A percentile compares a stretch with the other conserved stretches of the same genome.
These are phyloP conservation scores for Flaveria ramosissima DNA, from an alignment of 129 eudicot genomes.

Conservation along the genomic window DNA sequence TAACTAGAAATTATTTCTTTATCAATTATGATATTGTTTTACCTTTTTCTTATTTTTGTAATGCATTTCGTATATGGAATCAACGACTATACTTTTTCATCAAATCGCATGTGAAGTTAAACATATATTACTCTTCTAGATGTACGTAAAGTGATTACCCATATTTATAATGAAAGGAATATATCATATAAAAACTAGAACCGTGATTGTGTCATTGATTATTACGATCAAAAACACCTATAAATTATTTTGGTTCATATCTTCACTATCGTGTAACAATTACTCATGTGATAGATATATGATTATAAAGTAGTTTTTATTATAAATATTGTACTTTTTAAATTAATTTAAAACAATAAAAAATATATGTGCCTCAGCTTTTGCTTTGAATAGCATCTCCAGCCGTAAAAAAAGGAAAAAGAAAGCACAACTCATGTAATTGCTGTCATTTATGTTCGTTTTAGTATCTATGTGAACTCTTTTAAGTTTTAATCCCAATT, in stretches of 20 bases:
- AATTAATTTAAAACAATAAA: not conserved
- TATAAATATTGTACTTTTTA: not conserved
- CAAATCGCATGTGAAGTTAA: not conserved
- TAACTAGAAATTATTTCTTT: too few species aligned
- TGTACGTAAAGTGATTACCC: not conserved
- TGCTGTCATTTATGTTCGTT: constrained; percentile 19
- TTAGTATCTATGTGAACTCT: not conserved
- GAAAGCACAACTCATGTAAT: not conserved
- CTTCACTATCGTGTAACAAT: not conserved
- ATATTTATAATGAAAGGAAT: not conserved
- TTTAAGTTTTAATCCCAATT: not conserved
- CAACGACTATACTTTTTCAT: not conserved
- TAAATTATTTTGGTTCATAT: not conserved
- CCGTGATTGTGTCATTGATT: not conserved
- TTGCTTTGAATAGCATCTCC: constrained; percentile 34
- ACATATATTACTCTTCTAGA: not conserved
- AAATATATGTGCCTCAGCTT: constrained; percentile 5
- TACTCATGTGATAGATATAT: not conserved
- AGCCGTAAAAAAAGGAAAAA: constrained; percentile 22
- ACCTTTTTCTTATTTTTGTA: not conserved
- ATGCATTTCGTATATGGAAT: not conserved
- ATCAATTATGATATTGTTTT: too few species aligned
- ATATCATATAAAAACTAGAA: not conserved
- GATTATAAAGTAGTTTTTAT: not conserved
- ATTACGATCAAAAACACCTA: too few species aligned